Evolutionary conservation across 768 basidiomycete species (phyloP), one percentile per base, ranked within the genome.

Genomic region (Amanita phalloides): DNA sequence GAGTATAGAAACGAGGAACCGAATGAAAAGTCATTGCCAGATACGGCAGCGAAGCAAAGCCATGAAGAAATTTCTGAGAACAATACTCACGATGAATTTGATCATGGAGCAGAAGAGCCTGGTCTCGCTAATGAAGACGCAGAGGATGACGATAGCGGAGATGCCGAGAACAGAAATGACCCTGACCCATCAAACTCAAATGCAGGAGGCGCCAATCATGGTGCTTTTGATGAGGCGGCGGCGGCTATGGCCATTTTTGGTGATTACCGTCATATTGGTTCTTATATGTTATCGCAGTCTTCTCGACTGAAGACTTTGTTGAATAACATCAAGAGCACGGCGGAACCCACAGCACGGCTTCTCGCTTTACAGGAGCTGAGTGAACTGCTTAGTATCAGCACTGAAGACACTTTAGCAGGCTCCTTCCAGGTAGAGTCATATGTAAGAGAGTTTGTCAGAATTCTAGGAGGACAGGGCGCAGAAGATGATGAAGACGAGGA

Each of bases 391-490:
- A 89, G 90, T 55, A 94, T 98, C 69, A 91, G 90, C 66, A 97
- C 92, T 2, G 95, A 98, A 68, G 96, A 99, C 64, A 97, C 93
- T 6, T 73, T 99, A 43, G 88, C 90, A 7, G 92, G 92, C 38
- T 94, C 89, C n/a, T 95, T 99, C 70, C 89, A 87, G 56, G 85
- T 94, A 20, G 93, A 95, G 59, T 78, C 83, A 33, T 98, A 90
- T 63, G 90, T 94, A 28, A 81, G 84, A 58, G 95, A 96, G 64
- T 77, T 99, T 36, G 85, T 99, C 55, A 82, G 82, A 61, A 92
- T 97, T 58, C 75, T 98, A 35, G 89, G 90, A 33, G 90, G 87
- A 10, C 83, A 78, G 25, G 84, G 84, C 33, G 77, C 71, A 41
- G 81, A 81, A 13, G 78, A 74, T 23, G 84, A 82, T n/a, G 85